Conservation (phyloP, 108 stramenopile genomes). For the Aurantiochytrium sp. region DNA sequence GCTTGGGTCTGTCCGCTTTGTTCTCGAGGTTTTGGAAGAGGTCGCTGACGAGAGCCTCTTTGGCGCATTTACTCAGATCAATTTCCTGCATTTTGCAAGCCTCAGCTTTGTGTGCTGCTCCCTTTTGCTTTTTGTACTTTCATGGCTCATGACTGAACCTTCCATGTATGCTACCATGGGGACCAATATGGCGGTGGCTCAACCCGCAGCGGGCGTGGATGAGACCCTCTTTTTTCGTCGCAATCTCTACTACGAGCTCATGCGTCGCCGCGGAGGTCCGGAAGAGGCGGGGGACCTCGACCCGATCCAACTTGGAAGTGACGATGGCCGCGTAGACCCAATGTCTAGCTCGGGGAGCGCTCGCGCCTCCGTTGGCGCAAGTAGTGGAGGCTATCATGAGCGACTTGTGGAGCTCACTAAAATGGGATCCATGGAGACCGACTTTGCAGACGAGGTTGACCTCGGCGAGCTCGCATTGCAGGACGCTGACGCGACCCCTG, state of each 20-base stretch:
- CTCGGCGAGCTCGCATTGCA: not conserved
- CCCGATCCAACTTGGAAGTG: not conserved
- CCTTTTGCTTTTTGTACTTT: not conserved
- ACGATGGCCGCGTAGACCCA: too few relatives aligned
- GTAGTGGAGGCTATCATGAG: not conserved
- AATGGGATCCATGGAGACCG: not conserved
- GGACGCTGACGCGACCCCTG: not conserved
- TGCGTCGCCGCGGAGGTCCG: not conserved
- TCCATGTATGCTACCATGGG: not conserved
- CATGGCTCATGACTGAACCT: not conserved
- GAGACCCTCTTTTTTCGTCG: not conserved
- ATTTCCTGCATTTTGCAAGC: not conserved
- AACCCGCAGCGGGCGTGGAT: not conserved
- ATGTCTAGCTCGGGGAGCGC: too few relatives aligned
- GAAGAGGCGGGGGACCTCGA: not conserved
- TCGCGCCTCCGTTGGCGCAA: too few relatives aligned
- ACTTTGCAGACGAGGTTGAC: not conserved
- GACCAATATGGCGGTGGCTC: not conserved
- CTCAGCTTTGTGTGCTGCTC: not conserved
- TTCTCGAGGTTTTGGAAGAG: not conserved
- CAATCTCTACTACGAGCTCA: not conserved
- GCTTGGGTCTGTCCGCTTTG: not conserved
- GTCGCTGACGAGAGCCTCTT: not conserved
- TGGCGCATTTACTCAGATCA: not conserved
- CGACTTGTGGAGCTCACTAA: not conserved